phyloP scores from a whole-genome alignment of 768 basidiomycete species.

The Pleurotus sapidus region DNA sequence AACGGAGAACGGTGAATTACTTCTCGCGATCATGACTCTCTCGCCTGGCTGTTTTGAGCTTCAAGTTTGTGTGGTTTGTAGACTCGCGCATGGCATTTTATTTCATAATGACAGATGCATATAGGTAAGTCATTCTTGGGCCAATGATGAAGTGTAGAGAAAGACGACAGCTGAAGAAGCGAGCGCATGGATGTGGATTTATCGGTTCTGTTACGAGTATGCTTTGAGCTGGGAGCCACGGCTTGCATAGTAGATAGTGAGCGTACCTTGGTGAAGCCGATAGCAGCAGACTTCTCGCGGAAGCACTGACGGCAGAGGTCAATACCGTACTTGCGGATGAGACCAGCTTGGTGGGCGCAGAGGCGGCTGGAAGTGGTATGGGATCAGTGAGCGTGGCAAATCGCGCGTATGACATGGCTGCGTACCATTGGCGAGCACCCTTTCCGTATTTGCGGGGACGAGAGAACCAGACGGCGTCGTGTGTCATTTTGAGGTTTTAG shows the following conservation, averaged over 20 bases:
- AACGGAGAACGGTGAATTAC: no score
- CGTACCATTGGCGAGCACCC: constrained; percentile 92
- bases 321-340: constrained; percentile 95
- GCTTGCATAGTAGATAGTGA: background rate
- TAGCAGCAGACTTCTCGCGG: constrained; percentile 91
- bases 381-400: no score
- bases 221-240: background rate
- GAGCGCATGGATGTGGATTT: background rate
- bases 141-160: background rate
- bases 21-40: no score
- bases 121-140: background rate
- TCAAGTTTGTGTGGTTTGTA: no score
- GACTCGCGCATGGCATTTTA: background rate
- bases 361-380: constrained; percentile 65
- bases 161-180: background rate
- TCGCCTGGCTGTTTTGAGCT: no score
- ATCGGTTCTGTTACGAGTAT: constrained; percentile 8
- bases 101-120: constrained; percentile 5
- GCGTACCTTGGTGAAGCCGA: constrained; percentile 91
- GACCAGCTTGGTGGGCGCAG: constrained; percentile 95
- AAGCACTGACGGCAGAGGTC: constrained; percentile 99
- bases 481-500: constrained; percentile 70
- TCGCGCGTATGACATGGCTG: background rate
- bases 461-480: constrained; percentile 98
- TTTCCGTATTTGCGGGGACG: constrained; percentile 94